These are phyloP conservation scores for Pisolithus tinctorius DNA, from an alignment of 768 basidiomycete genomes.

Conservation along the genomic window DNA sequence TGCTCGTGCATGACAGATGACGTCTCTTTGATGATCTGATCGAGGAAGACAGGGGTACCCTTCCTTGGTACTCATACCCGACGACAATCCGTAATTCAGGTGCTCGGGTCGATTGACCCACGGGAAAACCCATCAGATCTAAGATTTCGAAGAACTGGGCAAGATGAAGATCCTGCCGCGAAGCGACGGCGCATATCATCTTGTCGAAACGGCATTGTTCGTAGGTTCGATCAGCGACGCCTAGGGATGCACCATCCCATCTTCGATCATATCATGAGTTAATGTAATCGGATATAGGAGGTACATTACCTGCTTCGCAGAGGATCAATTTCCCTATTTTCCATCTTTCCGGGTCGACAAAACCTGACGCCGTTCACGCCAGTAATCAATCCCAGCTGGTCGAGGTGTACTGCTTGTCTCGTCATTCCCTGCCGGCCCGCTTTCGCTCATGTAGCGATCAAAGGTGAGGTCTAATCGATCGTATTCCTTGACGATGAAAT, in stretches of 20 bases:
- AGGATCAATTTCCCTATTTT: conserved; percentile 88
- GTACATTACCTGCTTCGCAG: conserved; percentile 64
- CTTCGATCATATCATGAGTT: conserved; percentile 30
- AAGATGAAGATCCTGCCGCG: too few relatives aligned
- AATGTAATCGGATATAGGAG: not conserved
- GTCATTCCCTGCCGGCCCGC: conserved; percentile 66
- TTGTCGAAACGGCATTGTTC: conserved; percentile 86
- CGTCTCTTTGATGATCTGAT: conserved; percentile 88
- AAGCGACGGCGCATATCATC: conserved; percentile 77
- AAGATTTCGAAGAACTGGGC: too few relatives aligned
- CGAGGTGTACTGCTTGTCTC: conserved; percentile 60
- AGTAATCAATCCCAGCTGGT: conserved; percentile 27
- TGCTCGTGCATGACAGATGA: conserved; percentile 89
- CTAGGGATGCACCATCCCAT: conserved; percentile 77
- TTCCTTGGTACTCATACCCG: conserved; percentile 90
- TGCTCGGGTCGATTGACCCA: conserved; percentile 40
- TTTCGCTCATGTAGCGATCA: conserved; percentile 90
- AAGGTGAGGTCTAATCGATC: conserved; percentile 84
- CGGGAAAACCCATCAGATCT: too few relatives aligned
- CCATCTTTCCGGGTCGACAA: conserved; percentile 77
- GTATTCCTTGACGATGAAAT: conserved; percentile 89
- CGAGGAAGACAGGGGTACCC: conserved; percentile 92
- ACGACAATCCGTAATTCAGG: conserved; percentile 83
- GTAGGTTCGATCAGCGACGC: conserved; percentile 93
- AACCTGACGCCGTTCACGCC: conserved; percentile 79